phyloP scores from a whole-genome alignment of 805 yeast species.

The Candida stauntonica region DNA sequence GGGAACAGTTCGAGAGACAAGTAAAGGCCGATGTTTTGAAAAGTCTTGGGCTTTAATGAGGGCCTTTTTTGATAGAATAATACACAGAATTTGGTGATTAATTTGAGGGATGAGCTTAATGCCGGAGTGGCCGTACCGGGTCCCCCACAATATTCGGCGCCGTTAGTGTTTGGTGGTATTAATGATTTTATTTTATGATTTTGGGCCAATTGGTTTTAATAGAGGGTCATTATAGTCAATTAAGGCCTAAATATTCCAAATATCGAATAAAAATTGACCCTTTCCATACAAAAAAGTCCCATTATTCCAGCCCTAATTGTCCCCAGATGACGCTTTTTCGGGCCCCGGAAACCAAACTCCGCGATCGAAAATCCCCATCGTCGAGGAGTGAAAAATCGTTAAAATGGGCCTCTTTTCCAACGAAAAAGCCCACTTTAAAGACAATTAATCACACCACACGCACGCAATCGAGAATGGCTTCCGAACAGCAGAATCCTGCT shows the following conservation, averaged over 20 bases:
- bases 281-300: too few relatives aligned
- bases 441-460: too few relatives aligned
- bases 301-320: background rate
- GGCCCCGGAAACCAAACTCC: background rate
- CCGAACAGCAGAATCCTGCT: too few relatives aligned
- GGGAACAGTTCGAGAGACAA: constrained; percentile 57
- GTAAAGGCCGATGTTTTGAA: constrained; percentile 66
- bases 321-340: background rate
- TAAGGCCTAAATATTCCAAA: too few relatives aligned
- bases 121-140: background rate
- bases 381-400: background rate
- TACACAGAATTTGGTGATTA: too few relatives aligned
- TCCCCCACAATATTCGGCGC: background rate
- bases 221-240: too few relatives aligned
- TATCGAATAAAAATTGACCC: too few relatives aligned
- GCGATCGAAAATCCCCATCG: background rate
- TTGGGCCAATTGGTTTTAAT: too few relatives aligned
- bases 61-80: background rate
- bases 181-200: background rate
- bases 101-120: background rate
- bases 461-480: too few relatives aligned
- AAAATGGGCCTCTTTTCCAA: too few relatives aligned
- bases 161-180: too few relatives aligned
- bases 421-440: too few relatives aligned
- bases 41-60: constrained; percentile 63